phyloP scores from a whole-genome alignment of 306 rosid species.

The Crotalaria pallida region DNA sequence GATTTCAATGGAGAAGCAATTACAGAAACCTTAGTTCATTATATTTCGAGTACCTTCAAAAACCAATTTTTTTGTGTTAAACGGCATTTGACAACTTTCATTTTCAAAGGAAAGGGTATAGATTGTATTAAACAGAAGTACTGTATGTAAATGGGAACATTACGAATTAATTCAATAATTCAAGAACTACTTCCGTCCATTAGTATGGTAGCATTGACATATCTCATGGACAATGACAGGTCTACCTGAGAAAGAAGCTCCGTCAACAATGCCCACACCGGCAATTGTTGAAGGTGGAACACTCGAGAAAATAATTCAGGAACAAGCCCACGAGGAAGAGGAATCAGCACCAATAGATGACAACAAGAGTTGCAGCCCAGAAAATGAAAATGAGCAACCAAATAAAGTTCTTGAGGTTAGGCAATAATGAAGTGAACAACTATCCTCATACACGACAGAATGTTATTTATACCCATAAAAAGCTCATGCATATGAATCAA shows the following conservation, averaged over 20 bases:
- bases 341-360: not conserved
- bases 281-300: not conserved
- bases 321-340: not conserved
- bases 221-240: not conserved
- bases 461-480: not conserved
- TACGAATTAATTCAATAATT: not conserved
- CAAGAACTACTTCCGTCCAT: not conserved
- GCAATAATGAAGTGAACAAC: not conserved
- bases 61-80: not conserved
- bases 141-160: not conserved
- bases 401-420: not conserved
- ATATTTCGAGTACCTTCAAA: not conserved
- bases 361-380: not conserved
- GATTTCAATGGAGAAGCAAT: not conserved
- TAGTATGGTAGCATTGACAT: not conserved
- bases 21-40: not conserved
- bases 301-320: not conserved
- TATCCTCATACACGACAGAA: not conserved
- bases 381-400: not conserved
- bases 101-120: not conserved
- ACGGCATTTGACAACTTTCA: not conserved
- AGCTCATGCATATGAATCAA: not conserved
- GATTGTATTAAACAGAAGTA: not conserved
- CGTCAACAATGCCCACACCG: not conserved
- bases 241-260: not conserved